Evolutionary conservation across 345 rosid genomes (phyloP), one percentile per base, ranked within the genome.

Genomic region (Toxicodendron radicans): DNA sequence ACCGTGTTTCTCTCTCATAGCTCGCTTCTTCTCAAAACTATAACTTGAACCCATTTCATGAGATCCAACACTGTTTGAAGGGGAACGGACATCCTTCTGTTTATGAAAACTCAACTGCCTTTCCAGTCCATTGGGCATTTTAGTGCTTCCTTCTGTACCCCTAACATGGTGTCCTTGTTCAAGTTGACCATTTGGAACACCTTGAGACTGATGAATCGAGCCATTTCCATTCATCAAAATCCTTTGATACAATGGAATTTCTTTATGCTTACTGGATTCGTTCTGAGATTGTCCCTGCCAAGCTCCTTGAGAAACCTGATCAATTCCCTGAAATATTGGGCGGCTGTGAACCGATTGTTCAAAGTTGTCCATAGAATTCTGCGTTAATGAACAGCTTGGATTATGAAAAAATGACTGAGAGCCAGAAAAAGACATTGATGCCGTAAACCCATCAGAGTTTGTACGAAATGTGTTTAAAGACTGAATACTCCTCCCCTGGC

Each of bases 291-390:
- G 85, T 49, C 82, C 90, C 81, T 84, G 92, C 91, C 94, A 91
- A 73, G 61, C 57, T 61, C 68, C 81, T 61, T 83, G 84, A 69
- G 75, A 56, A 57, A 46, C 46, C 65, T 75, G 76, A 72, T 95
- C 97, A 33, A 91, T 78, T 66, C 93, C 95, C 74, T 89, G 92
- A 85, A 95, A 93, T 74, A 93, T 72, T 64, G 99, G 97, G 14
- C 93, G 95, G 82, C 99, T 95, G 73, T 91, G 95, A 83, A 95
- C 99, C 54, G 99, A 93, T 74, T 95, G 98, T 72, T 95, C 99
- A 56, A 52, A 77, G 78, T 87, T 87, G 70, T 95, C 99, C 86
- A 90, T 75, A 20, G 92, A 85, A 76, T 95, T 91, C 77, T 93
- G 93, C 32, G 92, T 93, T 73, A 91, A 78, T n/a, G 99, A 95